Evolutionary conservation across 1,284 basidiomycete species (phyloP), one percentile per base, ranked within the genome.

Genomic region (Cryptococcus jaspeensis): DNA sequence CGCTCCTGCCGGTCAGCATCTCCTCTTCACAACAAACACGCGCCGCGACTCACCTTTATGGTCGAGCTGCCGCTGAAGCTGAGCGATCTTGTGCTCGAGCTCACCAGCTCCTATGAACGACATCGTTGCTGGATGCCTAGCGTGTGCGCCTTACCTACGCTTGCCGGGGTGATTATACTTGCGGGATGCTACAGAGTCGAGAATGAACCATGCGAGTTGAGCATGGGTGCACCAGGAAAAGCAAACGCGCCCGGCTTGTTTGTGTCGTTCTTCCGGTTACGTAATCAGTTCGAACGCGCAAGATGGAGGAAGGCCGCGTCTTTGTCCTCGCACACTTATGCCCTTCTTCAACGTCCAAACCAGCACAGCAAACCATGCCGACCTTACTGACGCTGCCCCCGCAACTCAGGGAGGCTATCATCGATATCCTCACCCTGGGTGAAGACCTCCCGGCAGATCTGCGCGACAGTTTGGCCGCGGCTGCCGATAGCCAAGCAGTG

Each of bases 61-160:
- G 2, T 62, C 55, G 15, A 78, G 43, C 52, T 73, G 71, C 50
- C 63, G 60, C 53, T 73, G 77, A 16, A 76, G 59, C 39, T 68
- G 70, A 42, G 61, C 68, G 53, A 72, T 62, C 57, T 73, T 60
- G 43, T 69, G 63, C 39, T 78, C 74, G 11, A 71, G 61, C 37
- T 66, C 72, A 53, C 74, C 73, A 45, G 67, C 60, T 6, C 77
- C 75, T 47, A 76, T 68, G 60, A 73, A 71, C 25, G 73, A 65
- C 74, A 76, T 75, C 28, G 28, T 52, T 28, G 20, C 5, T n/a
- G 15, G 5, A 12, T 20, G 23, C 41, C 41, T 43, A 18, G 18
- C 41, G 39, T 43, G n/a, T 5, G 1, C 12, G 12, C 18, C 23
- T n/a, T n/a, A 43, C 11, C 13, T 12, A 43, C 9, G 13, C 41